Evolutionary conservation across 2,329 filamentous ascomycete genomes (phyloP).

Genomic region (Neocucurbitaria cava): DNA sequence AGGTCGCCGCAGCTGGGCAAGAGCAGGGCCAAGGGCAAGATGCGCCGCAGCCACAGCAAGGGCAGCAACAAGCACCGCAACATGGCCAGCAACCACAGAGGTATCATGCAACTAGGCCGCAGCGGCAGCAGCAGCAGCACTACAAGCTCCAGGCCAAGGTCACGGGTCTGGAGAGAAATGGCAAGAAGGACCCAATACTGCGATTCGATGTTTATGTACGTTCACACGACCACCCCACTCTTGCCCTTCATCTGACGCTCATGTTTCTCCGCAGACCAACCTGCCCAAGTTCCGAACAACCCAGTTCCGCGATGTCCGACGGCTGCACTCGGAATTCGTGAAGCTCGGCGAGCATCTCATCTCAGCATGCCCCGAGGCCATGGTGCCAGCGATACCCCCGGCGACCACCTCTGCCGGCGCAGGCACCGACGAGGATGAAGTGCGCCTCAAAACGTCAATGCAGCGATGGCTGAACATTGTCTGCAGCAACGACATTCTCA

Average conservation of each 20-base stretch:
- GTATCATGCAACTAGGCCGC: conserved; percentile 53
- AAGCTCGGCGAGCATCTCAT: conserved; percentile 97
- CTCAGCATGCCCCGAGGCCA: conserved; percentile 94
- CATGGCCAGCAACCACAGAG: conserved; percentile 54
- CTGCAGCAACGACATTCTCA: conserved; percentile 88
- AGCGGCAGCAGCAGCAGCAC: conserved; percentile 64
- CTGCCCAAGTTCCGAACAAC: conserved; percentile 98
- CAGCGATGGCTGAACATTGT: conserved; percentile 96
- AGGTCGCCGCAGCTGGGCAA: conserved; percentile 39
- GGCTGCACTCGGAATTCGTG: conserved; percentile 92
- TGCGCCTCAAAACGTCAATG: conserved; percentile 83
- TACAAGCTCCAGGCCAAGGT: conserved; percentile 95
- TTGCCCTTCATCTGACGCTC: conserved; percentile 7
- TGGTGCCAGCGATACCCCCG: conserved; percentile 94
- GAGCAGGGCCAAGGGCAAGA: conserved; percentile 47
- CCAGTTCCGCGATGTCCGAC: conserved; percentile 95
- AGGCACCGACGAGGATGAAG: conserved; percentile 95
- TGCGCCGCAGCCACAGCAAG: conserved; percentile 34
- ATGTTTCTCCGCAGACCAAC: conserved; percentile 74
- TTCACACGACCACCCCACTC: not conserved
- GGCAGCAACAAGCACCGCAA: conserved; percentile 46
- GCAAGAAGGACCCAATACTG: conserved; percentile 93
- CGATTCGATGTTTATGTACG: conserved; percentile 96
- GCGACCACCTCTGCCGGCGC: conserved; percentile 92
- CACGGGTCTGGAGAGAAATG: conserved; percentile 87